Evolutionary conservation across 352 stramenopile genomes (phyloP), one percentile per base, ranked within the genome.

Genomic region (Phytophthora megakarya): DNA sequence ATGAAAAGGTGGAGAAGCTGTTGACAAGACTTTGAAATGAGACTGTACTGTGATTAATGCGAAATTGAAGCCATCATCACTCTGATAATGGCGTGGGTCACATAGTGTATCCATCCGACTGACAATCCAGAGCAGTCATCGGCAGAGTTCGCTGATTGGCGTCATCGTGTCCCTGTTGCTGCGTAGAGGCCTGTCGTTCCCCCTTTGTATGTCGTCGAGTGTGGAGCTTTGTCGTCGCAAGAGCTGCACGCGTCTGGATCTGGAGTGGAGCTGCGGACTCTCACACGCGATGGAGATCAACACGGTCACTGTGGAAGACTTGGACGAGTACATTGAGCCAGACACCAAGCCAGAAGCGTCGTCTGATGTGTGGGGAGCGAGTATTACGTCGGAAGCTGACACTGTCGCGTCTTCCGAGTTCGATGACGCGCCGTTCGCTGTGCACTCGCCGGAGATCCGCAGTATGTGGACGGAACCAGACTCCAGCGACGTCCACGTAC

Each of bases 381-480:
- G 68, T n/a, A 64, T 53, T 37, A 60, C 65, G 38, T 47, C 56
- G 33, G 47, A 64, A 18, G 43, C 60, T 16, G 44, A 50, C 12
- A 40, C 33, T 43, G 22, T 66, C 12, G 59, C 30, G 48, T 43
- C 67, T 19, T 48, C 65, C n/a, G 35, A 67, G n/a, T 71, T 66
- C 22, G 47, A 72, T 11, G 65, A 82, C 22, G 61, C 68, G 28
- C 73, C 77, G 26, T 80, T 78, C 43, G 66, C 57, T 13, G 43
- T 73, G 3, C 56, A 86, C 40, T 64, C 67, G 19, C 57, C 50
- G 10, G 53, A 66, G 35, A 78, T 89, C 60, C 76, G 76, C 45
- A 52, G 45, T 12, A 88, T 89, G 80, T 93, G 81, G 81, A 59
- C 45, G 42, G 80, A 89, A 32, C 80, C 86, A 15, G 72, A 85